Evolutionary conservation across 805 yeast genomes (phyloP).

Genomic region (Wickerhamiella galacta): DNA sequence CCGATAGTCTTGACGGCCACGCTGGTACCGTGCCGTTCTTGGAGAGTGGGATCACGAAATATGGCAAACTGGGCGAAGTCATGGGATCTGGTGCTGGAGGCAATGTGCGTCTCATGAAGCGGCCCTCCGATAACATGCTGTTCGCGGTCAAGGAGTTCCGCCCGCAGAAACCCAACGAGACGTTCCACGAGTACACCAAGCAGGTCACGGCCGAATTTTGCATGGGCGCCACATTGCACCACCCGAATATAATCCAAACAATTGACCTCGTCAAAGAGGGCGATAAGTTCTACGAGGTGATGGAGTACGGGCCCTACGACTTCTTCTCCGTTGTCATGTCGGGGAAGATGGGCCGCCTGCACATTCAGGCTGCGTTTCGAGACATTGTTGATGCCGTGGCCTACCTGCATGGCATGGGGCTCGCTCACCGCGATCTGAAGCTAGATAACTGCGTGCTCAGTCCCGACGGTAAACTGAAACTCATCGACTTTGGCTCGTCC

Average conservation of each 20-base stretch:
- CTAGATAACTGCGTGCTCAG: constrained; percentile 85
- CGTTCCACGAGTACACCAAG: constrained; percentile 72
- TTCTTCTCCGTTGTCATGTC: constrained; percentile 88
- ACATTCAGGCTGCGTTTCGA: constrained; percentile 63
- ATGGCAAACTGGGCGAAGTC: constrained; percentile 56
- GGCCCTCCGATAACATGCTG: constrained; percentile 39
- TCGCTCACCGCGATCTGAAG: constrained; percentile 87
- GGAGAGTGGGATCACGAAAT: constrained; percentile 36
- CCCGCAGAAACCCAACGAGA: constrained; percentile 53
- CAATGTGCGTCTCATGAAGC: constrained; percentile 62
- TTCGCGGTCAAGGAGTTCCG: constrained; percentile 86
- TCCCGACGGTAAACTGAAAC: constrained; percentile 54
- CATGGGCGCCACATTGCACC: constrained; percentile 77
- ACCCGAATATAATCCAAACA: constrained; percentile 81
- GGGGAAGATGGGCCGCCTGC: constrained; percentile 54
- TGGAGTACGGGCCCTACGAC: constrained; percentile 89
- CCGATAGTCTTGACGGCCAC: constrained; percentile 3
- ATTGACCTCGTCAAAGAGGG: constrained; percentile 82
- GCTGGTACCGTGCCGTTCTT: constrained; percentile 22
- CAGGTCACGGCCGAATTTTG: constrained; percentile 91
- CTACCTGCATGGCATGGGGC: constrained; percentile 63
- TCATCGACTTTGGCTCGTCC: constrained; percentile 90
- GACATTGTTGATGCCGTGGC: constrained; percentile 63
- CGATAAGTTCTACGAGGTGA: constrained; percentile 66
- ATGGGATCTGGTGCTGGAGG: constrained; percentile 94